These are phyloP conservation scores for Euptelea pleiosperma DNA, from an alignment of 164 flowering plant species.

Conservation along the genomic window DNA sequence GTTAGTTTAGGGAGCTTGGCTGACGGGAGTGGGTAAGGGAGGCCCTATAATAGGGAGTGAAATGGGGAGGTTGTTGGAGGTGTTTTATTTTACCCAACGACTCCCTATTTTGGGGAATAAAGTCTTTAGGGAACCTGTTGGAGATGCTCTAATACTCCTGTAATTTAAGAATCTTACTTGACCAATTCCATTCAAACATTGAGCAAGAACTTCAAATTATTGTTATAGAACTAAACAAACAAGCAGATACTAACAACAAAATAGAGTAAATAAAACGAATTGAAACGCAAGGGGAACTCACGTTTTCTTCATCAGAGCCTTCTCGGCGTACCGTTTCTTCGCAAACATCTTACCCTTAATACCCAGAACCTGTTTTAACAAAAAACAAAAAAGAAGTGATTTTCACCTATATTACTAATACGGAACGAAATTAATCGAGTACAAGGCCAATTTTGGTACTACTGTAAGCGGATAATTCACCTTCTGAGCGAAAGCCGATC, in stretches of 20 bases:
- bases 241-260: background rate
- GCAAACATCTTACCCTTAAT: conserved; percentile 93
- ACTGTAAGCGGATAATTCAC: no score
- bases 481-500: conserved; percentile 67
- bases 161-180: background rate
- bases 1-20: no score
- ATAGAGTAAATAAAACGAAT: background rate
- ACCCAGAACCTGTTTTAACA: conserved; percentile 63
- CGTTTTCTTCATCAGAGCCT: conserved; percentile 97
- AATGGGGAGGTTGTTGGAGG: no score
- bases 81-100: no score
- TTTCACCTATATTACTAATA: no score
- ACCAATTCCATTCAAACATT: background rate
- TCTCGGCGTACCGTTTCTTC: conserved; percentile 79
- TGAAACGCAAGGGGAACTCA: conserved; percentile 26
- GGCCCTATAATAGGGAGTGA: no score
- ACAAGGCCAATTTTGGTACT: no score
- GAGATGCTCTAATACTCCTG: no score
- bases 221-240: background rate
- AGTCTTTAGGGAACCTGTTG: no score
- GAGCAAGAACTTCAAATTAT: background rate
- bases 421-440: no score
- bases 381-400: background rate
- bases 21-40: no score
- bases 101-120: no score